These are phyloP conservation scores for Sphaerobolus stellatus DNA, from an alignment of 1,284 basidiomycete species.

Conservation along the genomic window DNA sequence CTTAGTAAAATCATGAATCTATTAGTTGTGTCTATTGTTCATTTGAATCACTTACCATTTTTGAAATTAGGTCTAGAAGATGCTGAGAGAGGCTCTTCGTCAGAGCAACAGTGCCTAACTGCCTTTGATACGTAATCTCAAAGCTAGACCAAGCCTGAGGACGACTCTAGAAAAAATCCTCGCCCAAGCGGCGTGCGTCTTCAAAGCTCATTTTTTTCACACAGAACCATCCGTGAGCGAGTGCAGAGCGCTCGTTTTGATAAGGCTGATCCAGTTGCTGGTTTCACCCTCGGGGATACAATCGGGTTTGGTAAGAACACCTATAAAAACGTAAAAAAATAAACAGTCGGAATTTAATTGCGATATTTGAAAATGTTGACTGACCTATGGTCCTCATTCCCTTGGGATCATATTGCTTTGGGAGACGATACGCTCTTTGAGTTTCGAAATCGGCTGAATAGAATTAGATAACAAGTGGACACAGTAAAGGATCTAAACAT, in stretches of 20 bases:
- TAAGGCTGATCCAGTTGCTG: conserved; percentile 62
- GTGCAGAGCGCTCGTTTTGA: conserved; percentile 52
- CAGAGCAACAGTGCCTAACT: conserved; percentile 55
- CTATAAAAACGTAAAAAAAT: conserved; percentile 33
- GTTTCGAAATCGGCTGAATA: conserved; percentile 69
- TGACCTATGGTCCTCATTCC: conserved; percentile 70
- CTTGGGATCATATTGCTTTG: conserved; percentile 54
- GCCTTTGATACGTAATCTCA: conserved; percentile 43
- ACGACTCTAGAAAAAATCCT: conserved; percentile 61
- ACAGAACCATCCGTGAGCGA: conserved; percentile 69
- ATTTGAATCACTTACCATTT: conserved; percentile 42
- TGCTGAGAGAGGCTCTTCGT: conserved; percentile 53
- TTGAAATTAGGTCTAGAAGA: conserved; percentile 57
- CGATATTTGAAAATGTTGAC: conserved; percentile 17
- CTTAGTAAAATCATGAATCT: conserved; percentile 35
- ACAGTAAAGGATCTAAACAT: conserved; percentile 20
- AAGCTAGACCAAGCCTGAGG: conserved; percentile 58
- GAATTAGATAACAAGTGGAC: neutral
- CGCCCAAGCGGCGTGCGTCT: conserved; percentile 59
- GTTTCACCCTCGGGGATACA: conserved; percentile 64
- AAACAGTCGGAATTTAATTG: neutral
- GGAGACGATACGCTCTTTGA: conserved; percentile 61
- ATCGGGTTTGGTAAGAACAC: conserved; percentile 80
- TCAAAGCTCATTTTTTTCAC: conserved; percentile 69
- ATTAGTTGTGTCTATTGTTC: neutral